Evolutionary conservation across 331 rosid species (phyloP), one percentile per base, ranked within the genome.

Genomic region (Saraca asoca): DNA sequence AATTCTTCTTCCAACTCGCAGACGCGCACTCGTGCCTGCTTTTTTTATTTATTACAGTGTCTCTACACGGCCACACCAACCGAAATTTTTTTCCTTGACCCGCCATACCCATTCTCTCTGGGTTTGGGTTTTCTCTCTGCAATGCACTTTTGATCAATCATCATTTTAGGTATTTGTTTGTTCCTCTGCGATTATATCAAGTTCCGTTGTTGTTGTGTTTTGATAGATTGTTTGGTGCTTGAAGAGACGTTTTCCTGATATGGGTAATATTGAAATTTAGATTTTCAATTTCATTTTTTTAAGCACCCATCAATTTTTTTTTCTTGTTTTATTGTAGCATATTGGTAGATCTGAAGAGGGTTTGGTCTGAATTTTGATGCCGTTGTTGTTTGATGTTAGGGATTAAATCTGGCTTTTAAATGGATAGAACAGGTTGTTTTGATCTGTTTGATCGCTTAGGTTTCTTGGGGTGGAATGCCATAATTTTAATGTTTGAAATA

Each of bases 1-100:
- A 83, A 56, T 78, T 71, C 68, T 73, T 35, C 51, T 18, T 60
- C 53, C 66, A n/a, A 75, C 58, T 71, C 53, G 37, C 41, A 31
- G 42, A 79, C 85, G 87, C 89, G 75, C 77, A 50, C 31, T 62
- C 60, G 50, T 42, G 38, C 24, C 66, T 31, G 5, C 11, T n/a
- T n/a, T 45, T 19, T 33, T 17, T 79, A 66, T 76, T 69, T 58
- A 65, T 56, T 63, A 62, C 29, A 18, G 48, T 72, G 17, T 33
- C 51, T 51, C 52, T 35, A 35, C 11, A 52, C 51, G 34, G 76
- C 53, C n/a, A 44, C 60, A 57, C 70, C 68, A 33, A 41, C 73
- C 70, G 9, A 43, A 31, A n/a, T n/a, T 7, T 24, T 42, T n/a
- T 5, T 20, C 14, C 64, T 37, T 38, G 14, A 10, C 33, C 44